Percentiles rank a stretch among this genome's conserved stretches.
Conservation (phyloP, 257 asterid genomes). For the Solanum virginianum region DNA sequence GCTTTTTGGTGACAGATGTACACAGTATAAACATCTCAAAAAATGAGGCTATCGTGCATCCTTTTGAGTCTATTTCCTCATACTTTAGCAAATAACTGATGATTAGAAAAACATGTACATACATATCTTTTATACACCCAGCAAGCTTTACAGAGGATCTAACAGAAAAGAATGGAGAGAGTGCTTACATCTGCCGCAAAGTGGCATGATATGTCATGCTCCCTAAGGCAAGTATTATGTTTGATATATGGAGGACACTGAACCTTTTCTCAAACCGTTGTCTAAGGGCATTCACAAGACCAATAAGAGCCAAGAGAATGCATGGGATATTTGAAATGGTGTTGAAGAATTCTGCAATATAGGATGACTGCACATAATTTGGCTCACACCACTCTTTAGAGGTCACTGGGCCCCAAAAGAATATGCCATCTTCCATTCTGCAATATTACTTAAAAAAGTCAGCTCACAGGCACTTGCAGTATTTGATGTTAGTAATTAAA, state of each 20-base stretch:
- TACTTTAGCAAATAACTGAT: background rate
- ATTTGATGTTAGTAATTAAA: background rate
- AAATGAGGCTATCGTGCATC: background rate
- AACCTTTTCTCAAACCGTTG: conserved; percentile 91
- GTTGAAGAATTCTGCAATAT: conserved; percentile 85
- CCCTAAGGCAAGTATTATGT: conserved; percentile 81
- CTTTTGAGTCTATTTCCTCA: background rate
- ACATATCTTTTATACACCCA: background rate
- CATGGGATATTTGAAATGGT: conserved; percentile 75
- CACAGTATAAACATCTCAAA: background rate
- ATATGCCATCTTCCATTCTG: conserved; percentile 51
- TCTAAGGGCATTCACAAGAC: conserved; percentile 66
- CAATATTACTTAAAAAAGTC: background rate
- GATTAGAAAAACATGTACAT: background rate
- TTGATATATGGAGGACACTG: conserved; percentile 82
- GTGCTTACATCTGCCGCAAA: conserved; percentile 74
- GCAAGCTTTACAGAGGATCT: background rate
- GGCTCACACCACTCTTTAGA: conserved; percentile 98
- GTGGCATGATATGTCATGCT: conserved; percentile 89
- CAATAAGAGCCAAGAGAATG: conserved; percentile 68
- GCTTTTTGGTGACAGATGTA: background rate
- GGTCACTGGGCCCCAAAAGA: conserved; percentile 98
- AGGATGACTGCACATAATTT: conserved; percentile 79
- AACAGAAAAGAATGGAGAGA: background rate
- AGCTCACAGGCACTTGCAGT: background rate